Base-by-base conservation (phyloP, 2,329 filamentous ascomycete species). In the Fusarium secorum region DNA sequence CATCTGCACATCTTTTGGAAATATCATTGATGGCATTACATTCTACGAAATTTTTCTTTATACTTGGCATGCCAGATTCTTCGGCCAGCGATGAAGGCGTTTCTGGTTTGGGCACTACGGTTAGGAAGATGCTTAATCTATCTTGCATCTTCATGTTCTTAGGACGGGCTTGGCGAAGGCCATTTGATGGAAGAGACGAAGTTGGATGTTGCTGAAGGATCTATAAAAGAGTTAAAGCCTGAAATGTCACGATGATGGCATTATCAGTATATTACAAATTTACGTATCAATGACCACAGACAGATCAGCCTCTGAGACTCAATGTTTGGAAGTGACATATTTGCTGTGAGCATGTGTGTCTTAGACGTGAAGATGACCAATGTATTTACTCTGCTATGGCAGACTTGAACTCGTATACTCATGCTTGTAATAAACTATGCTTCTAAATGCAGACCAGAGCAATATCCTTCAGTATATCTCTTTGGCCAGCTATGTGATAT, bases 21-120 rank as follows among this genome's bases (percentile, higher is more conserved):
- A 56, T 38, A 36, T 45, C 39, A 57, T 26, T n/a, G 39, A 53
- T 56, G 46, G 61, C 44, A 46, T 24, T 26, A 33, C 42, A 55
- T 24, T 30, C 30, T 28, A 58, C 33, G 48, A 30, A 58, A 6
- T 15, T 41, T 62, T 49, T 48, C 33, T 66, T 54, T 69, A 38
- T 57, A 24, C 13, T 55, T 57, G 35, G 60, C 51, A 72, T 64
- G 62, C 64, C 61, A 54, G n/a, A 60, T 56, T 42, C 24, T 44
- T 46, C 61, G 60, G 66, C 59, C 57, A 64, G 68, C 46, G 60
- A 54, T 46, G 46, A 48, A 41, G 73, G 69, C 62, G 66, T 75
- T 74, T 65, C 44, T 60, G 63, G 46, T 39, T 66, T 57, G 44
- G 60, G 57, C 48, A 58, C 22, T 46, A 26, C 28, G 36, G 36